A percentile compares a stretch with the other conserved stretches of the same genome.
These are phyloP conservation scores for Beauveria brongniartii DNA, from an alignment of 2,329 filamentous ascomycete genomes.

Conservation along the genomic window DNA sequence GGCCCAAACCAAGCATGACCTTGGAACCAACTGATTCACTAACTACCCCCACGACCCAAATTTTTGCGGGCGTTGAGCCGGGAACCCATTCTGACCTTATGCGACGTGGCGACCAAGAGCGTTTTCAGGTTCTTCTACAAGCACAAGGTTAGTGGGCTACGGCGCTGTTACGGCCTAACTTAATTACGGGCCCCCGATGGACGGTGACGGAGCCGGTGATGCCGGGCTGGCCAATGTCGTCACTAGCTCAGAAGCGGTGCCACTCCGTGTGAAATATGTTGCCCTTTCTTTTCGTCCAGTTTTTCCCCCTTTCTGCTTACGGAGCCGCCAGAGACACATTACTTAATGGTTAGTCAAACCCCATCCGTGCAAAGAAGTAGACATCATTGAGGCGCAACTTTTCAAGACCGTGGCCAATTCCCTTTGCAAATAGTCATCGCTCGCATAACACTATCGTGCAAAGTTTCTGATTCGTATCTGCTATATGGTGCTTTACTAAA, in stretches of 20 bases:
- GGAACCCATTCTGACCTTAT: too few species aligned
- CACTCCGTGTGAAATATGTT: not conserved
- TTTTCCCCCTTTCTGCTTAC: not conserved
- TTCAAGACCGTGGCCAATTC: not conserved
- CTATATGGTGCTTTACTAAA: not conserved
- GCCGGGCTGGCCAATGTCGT: constrained; percentile 6
- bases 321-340: not conserved
- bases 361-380: not conserved
- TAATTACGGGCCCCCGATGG: constrained; percentile 5
- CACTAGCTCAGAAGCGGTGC: not conserved
- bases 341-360: not conserved
- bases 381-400: not conserved
- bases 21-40: too few species aligned
- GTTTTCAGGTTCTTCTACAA: not conserved
- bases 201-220: not conserved
- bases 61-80: too few species aligned
- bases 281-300: not conserved
- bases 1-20: too few species aligned
- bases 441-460: not conserved
- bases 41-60: not conserved
- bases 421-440: not conserved
- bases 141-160: not conserved
- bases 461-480: not conserved
- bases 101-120: too few species aligned
- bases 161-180: not conserved